Percentiles rank a stretch among this genome's conserved stretches.
phyloP scores from a whole-genome alignment of 2,329 filamentous ascomycete species.

The Thelonectria rubi region DNA sequence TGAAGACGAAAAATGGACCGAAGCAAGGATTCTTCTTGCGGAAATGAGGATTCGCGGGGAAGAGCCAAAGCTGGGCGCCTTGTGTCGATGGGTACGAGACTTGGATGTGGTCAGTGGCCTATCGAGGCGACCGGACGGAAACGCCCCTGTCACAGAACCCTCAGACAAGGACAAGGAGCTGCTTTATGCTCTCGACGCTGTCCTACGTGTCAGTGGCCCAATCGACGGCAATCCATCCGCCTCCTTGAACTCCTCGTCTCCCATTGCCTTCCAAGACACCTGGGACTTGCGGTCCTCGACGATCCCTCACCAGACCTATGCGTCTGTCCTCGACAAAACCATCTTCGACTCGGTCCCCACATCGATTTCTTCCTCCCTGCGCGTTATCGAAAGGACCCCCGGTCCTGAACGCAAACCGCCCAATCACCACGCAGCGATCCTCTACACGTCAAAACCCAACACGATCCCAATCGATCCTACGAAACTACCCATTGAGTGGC shows the following conservation, averaged over 20 bases:
- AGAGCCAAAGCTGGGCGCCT: slow-evolving; percentile 71
- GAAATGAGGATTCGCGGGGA: slow-evolving; percentile 76
- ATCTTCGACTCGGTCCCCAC: slow-evolving; percentile 56
- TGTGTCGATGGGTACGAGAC: slow-evolving; percentile 78
- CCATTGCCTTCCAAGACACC: slow-evolving; percentile 66
- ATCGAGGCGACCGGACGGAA: slow-evolving; percentile 61
- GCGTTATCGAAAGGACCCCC: slow-evolving; percentile 68
- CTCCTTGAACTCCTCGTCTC: slow-evolving; percentile 47
- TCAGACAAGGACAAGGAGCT: slow-evolving; percentile 62
- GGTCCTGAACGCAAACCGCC: slow-evolving; percentile 71
- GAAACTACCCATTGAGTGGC: slow-evolving; percentile 59
- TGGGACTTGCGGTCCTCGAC: slow-evolving; percentile 66
- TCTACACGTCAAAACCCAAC: slow-evolving; percentile 68
- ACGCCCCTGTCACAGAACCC: slow-evolving; percentile 47
- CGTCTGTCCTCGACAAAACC: slow-evolving; percentile 66
- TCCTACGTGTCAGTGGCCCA: slow-evolving; percentile 70
- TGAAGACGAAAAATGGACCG: slow-evolving; percentile 70
- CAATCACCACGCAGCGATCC: slow-evolving; percentile 72
- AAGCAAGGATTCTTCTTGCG: slow-evolving; percentile 71
- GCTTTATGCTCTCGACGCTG: slow-evolving; percentile 69
- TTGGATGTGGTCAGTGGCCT: slow-evolving; percentile 74
- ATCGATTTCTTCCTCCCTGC: slow-evolving; percentile 55
- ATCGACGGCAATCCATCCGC: slow-evolving; percentile 59
- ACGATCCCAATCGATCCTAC: slow-evolving; percentile 61
- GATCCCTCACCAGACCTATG: slow-evolving; percentile 58